Conservation (phyloP, 352 stramenopile genomes). For the Phytophthora crassamura region DNA sequence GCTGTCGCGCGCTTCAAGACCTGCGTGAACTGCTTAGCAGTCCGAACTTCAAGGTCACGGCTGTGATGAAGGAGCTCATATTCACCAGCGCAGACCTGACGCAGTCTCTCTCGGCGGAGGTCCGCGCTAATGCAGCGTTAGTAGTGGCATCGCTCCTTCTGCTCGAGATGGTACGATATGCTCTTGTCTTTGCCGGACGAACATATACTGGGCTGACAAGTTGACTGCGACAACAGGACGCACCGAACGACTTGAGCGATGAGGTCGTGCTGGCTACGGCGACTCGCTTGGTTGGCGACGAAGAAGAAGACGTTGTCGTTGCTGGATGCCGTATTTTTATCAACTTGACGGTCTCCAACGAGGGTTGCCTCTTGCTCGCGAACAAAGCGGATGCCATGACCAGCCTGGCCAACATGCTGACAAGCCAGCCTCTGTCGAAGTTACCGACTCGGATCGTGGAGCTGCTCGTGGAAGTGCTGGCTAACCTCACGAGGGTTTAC, state of each 20-base stretch:
- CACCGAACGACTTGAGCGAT: conserved; percentile 51
- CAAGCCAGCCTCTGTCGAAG: conserved; percentile 47
- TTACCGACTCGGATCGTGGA: conserved; percentile 46
- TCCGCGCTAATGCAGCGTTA: conserved; percentile 54
- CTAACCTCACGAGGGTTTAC: conserved; percentile 64
- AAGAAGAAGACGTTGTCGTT: conserved; percentile 52
- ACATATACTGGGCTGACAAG: background rate
- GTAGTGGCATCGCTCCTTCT: conserved; percentile 64
- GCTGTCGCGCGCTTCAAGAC: conserved; percentile 53
- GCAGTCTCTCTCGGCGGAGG: conserved; percentile 42
- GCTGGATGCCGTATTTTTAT: conserved; percentile 58
- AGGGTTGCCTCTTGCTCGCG: conserved; percentile 55
- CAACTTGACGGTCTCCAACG: conserved; percentile 66
- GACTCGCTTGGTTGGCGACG: conserved; percentile 47
- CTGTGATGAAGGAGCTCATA: conserved; percentile 54
- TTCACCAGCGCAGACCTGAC: conserved; percentile 63
- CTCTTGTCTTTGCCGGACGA: background rate
- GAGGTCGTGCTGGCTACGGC: conserved; percentile 62
- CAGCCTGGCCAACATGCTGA: conserved; percentile 57
- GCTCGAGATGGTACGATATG: conserved; percentile 47
- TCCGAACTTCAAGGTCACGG: conserved; percentile 62
- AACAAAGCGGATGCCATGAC: conserved; percentile 45
- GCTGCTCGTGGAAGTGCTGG: conserved; percentile 49
- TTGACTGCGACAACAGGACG: conserved; percentile 21
- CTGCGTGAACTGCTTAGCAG: conserved; percentile 65